These are phyloP conservation scores for Hypocreales sp. DNA, from an alignment of 2,329 filamentous ascomycete species.

Conservation along the genomic window DNA sequence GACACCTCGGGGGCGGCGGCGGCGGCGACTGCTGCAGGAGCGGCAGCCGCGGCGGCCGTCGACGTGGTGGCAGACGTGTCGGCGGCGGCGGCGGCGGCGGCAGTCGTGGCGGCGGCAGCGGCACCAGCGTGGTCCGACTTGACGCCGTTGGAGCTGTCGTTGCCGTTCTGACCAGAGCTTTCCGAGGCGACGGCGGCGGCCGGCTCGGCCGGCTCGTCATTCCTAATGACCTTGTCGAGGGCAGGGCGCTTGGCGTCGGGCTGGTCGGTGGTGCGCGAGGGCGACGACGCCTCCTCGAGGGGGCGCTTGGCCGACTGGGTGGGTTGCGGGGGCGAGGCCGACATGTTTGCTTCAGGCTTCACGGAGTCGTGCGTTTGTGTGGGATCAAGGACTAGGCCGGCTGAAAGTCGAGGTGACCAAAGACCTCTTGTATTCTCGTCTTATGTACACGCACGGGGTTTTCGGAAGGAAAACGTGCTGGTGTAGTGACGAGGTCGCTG, in stretches of 20 bases:
- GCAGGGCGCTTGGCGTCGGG: constrained; percentile 95
- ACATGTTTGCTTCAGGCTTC: constrained; percentile 47
- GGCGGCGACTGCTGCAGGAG: constrained; percentile 7
- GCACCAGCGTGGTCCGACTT: constrained; percentile 20
- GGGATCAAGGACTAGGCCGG: too few species aligned
- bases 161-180: constrained; percentile 30
- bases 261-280: constrained; percentile 78
- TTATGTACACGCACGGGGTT: constrained; percentile 75
- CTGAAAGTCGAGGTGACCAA: constrained; percentile 11
- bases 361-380: too few species aligned
- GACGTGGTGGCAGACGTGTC: constrained; percentile 4
- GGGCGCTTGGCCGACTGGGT: constrained; percentile 76
- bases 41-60: constrained; percentile 12
- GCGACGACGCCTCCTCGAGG: constrained; percentile 91
- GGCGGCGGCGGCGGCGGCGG: constrained; percentile 22
- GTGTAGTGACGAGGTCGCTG: constrained; percentile 43
- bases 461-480: constrained; percentile 88
- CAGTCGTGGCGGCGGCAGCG: constrained; percentile 13
- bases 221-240: constrained; percentile 78
- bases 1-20: constrained; percentile 14
- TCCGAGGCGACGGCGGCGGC: constrained; percentile 19
- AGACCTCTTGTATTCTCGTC: constrained; percentile 24
- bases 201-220: constrained; percentile 37
- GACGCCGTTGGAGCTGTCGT: constrained; percentile 32
- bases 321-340: constrained; percentile 49